Conservation (phyloP, 2,329 filamentous ascomycete genomes). For the Penicillium concentricum region DNA sequence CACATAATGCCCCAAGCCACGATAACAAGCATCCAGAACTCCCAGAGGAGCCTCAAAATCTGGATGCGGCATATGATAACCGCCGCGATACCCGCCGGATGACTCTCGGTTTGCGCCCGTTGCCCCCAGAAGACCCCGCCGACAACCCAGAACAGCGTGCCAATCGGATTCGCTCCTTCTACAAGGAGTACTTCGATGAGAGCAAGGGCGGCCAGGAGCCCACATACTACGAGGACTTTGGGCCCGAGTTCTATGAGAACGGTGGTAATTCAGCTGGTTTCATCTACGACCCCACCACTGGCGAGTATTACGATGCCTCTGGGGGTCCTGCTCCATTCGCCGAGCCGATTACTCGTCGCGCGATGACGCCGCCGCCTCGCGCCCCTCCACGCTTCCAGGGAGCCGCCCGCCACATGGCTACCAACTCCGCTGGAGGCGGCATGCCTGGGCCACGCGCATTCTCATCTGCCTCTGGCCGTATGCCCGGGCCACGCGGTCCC, state of each 20-base stretch:
- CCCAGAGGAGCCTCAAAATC: slow-evolving; percentile 27
- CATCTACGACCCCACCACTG: slow-evolving; percentile 53
- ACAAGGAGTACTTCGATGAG: slow-evolving; percentile 99
- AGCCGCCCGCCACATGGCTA: slow-evolving; percentile 46
- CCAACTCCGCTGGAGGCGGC: slow-evolving; percentile 40
- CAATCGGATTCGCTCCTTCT: slow-evolving; percentile 96
- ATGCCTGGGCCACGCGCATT: slow-evolving; percentile 58
- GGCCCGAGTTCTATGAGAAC: slow-evolving; percentile 67
- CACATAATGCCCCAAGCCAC: slow-evolving; percentile 12
- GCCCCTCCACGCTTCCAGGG: slow-evolving; percentile 59
- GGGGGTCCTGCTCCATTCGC: slow-evolving; percentile 63
- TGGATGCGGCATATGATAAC: slow-evolving; percentile 25
- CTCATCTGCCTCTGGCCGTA: slow-evolving; percentile 59
- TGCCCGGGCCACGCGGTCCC: slow-evolving; percentile 46
- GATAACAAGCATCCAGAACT: slow-evolving; percentile 20
- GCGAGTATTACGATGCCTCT: slow-evolving; percentile 32
- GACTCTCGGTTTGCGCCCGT: slow-evolving; percentile 69
- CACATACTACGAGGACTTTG: slow-evolving; percentile 73
- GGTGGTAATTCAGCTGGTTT: slow-evolving; percentile 38
- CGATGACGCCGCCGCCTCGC: slow-evolving; percentile 90
- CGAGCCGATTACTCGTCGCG: slow-evolving; percentile 79
- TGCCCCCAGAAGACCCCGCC: slow-evolving; percentile 80
- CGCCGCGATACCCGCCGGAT: slow-evolving; percentile 50
- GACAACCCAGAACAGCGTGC: slow-evolving; percentile 93
- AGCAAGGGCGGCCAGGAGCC: slow-evolving; percentile 54